Base-by-base conservation (phyloP, 2,329 filamentous ascomycete genomes). In the Taxawa tesnikishii region DNA sequence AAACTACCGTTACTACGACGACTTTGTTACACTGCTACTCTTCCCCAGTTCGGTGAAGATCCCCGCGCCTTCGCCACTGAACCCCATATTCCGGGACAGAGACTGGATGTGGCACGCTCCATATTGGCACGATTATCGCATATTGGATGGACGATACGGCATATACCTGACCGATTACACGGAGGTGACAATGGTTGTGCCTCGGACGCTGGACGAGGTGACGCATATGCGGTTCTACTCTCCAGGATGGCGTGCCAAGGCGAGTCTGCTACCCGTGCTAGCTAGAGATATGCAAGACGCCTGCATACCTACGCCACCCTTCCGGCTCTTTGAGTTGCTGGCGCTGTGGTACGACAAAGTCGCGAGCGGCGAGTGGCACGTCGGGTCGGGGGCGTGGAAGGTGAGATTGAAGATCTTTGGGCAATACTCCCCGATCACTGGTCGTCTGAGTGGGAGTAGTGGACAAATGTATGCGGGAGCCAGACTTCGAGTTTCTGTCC, bases 321-420 rank as follows among this genome's bases (percentile, higher is more conserved):
- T 31, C 8, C 21, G 29, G 13, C 27, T 36, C 15, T 21, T 15
- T 18, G 28, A 36, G 21, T 13, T 36, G 24, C 26, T 32, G 6
- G 33, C 33, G 3, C 4, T 15, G n/a, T 36, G 33, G 33, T 32
- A 32, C n/a, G 33, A 36, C 23, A 8, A 19, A 16, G 33, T 36
- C 8, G n/a, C 28, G 6, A 18, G 19, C n/a, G 33, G 33, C 4
- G 18, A 3, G 6, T 36, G 33, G 33, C 13, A 21, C 14, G 29
- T 36, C 5, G 33, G 29, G 11, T 15, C 29, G 4, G 28, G 15
- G 33, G 33, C 4, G 29, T 36, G 8, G 15, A 30, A 13, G 33
- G 28, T 10, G 14, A 29, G 24, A 10, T 28, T 14, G 21, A 32
- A 14, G 33, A 36, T 32, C 12, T 31, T 13, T 26, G 24, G 29